Percentiles rank a stretch among this genome's conserved stretches.
Evolutionary conservation across 345 rosid species (phyloP).

Genomic region (Salix udensis): DNA sequence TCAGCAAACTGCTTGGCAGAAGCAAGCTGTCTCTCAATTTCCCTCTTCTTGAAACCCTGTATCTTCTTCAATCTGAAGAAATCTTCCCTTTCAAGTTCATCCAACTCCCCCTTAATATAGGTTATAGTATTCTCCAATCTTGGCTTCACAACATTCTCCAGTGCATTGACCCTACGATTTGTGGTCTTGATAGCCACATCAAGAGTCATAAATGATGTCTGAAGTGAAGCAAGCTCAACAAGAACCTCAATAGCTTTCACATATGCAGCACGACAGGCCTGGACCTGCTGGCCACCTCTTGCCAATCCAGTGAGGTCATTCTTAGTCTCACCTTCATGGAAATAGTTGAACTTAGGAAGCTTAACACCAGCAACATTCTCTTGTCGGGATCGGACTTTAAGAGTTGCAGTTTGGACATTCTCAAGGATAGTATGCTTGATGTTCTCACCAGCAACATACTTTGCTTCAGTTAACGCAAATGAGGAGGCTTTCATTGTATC

Average conservation of each 20-base stretch:
- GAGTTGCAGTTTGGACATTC: conserved; percentile 73
- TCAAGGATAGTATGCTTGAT: conserved; percentile 76
- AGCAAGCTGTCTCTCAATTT: conserved; percentile 49
- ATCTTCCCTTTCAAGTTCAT: conserved; percentile 90
- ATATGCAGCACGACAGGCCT: conserved; percentile 82
- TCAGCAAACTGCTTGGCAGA: conserved; percentile 57
- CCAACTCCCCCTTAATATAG: conserved; percentile 86
- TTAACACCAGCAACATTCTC: conserved; percentile 91
- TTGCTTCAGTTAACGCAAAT: conserved; percentile 71
- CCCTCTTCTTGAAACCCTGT: conserved; percentile 79
- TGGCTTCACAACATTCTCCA: conserved; percentile 92
- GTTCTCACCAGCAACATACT: conserved; percentile 87
- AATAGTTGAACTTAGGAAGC: conserved; percentile 81
- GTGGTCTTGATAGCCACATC: conserved; percentile 95
- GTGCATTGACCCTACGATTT: conserved; percentile 82
- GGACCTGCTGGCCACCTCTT: conserved; percentile 92
- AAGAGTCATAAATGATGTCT: conserved; percentile 87
- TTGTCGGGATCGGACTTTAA: conserved; percentile 72
- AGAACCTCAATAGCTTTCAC: conserved; percentile 86
- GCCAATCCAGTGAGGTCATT: conserved; percentile 89
- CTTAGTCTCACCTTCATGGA: conserved; percentile 79
- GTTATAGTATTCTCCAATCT: conserved; percentile 78
- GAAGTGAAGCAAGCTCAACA: conserved; percentile 92
- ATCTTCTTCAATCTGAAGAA: conserved; percentile 92
- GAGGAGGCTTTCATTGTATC: conserved; percentile 83